A percentile compares a stretch with the other conserved stretches of the same genome.
phyloP scores from a whole-genome alignment of 192 early-diverging fungal species.

The Mortierella alpina region DNA sequence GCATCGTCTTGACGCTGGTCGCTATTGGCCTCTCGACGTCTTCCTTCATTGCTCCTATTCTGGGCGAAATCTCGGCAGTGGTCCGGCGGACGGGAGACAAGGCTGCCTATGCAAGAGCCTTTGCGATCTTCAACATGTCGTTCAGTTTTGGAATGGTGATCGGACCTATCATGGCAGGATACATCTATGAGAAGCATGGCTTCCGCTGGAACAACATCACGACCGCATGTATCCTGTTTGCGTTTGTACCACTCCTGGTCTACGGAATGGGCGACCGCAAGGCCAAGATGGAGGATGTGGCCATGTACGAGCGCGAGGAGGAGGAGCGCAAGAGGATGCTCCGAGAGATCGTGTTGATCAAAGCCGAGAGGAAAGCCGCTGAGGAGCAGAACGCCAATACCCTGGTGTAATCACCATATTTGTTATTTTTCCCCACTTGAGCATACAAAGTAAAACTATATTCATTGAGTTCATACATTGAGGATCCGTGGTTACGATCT shows the following conservation, averaged over 20 bases:
- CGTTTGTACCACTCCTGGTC: slow-evolving; percentile 33
- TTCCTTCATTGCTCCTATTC: slow-evolving; percentile 42
- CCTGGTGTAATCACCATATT: not conserved
- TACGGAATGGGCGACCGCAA: slow-evolving; percentile 47
- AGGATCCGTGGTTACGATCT: not conserved
- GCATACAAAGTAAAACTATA: not conserved
- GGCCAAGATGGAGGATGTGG: slow-evolving; percentile 49
- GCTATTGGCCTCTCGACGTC: slow-evolving; percentile 43
- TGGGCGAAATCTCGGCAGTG: slow-evolving; percentile 49
- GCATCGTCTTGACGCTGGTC: slow-evolving; percentile 31
- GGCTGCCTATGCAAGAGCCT: slow-evolving; percentile 67
- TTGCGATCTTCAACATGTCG: slow-evolving; percentile 81
- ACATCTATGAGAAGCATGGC: slow-evolving; percentile 32
- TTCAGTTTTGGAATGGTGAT: slow-evolving; percentile 82
- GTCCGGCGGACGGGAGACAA: slow-evolving; percentile 63
- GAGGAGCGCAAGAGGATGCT: slow-evolving; percentile 39
- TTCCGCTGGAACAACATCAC: slow-evolving; percentile 48
- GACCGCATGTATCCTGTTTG: slow-evolving; percentile 42
- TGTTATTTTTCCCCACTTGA: not conserved
- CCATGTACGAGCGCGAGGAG: slow-evolving; percentile 45
- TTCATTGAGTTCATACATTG: not conserved
- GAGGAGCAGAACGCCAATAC: slow-evolving; percentile 24
- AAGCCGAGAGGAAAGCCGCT: slow-evolving; percentile 33
- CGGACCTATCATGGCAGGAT: slow-evolving; percentile 74
- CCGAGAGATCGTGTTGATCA: slow-evolving; percentile 34